Conservation (phyloP, 2,329 filamentous ascomycete species). For the Aspergillus luchuensis region DNA sequence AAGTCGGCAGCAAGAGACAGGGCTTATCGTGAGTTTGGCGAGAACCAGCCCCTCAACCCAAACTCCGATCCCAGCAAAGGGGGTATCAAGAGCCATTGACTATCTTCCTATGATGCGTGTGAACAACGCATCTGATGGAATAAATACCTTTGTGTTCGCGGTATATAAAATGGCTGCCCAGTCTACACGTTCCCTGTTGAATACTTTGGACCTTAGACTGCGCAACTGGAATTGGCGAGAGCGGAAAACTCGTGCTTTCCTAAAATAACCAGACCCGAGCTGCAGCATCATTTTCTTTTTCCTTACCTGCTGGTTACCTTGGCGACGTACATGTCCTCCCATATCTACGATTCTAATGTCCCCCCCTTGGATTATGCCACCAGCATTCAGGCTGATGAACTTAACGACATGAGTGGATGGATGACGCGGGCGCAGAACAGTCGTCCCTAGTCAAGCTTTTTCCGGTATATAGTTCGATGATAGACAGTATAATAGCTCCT, state of each 20-base stretch:
- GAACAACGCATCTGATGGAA: too few relatives aligned
- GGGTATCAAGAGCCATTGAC: slow-evolving; percentile 24
- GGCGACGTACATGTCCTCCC: slow-evolving; percentile 8
- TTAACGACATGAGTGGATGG: slow-evolving; percentile 22
- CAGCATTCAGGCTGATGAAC: slow-evolving; percentile 17
- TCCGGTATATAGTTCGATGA: slow-evolving; percentile 21
- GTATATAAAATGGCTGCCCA: neutral
- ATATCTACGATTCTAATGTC: slow-evolving; percentile 18
- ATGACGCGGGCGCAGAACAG: slow-evolving; percentile 10
- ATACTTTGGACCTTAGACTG: neutral
- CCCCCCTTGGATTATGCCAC: slow-evolving; percentile 18
- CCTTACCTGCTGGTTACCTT: neutral
- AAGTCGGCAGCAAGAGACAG: slow-evolving; percentile 36
- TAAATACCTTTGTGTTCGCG: neutral
- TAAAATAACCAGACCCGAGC: neutral
- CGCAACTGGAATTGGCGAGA: neutral
- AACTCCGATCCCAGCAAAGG: slow-evolving; percentile 20
- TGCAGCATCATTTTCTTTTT: neutral
- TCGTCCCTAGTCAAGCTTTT: slow-evolving; percentile 7
- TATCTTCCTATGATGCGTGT: neutral
- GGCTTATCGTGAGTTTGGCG: slow-evolving; percentile 40
- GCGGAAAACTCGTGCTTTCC: neutral
- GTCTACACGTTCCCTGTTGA: neutral
- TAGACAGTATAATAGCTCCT: slow-evolving; percentile 17
- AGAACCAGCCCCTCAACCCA: slow-evolving; percentile 19